phyloP scores from a whole-genome alignment of 2,329 filamentous ascomycete species.

The Pseudohalonectria lignicola region DNA sequence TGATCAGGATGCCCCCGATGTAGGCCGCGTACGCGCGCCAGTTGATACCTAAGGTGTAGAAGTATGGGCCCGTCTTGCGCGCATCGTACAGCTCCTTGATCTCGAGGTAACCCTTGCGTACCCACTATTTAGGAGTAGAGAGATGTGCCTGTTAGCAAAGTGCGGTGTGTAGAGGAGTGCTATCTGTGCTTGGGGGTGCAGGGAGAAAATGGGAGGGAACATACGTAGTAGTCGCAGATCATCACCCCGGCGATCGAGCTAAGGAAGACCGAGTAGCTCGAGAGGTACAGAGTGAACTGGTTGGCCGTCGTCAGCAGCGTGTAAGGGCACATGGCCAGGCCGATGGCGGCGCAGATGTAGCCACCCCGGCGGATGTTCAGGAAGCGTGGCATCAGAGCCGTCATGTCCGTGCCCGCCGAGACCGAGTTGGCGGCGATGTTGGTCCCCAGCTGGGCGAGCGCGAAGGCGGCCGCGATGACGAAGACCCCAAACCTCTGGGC shows the following conservation, averaged over 20 bases:
- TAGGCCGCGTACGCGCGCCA: constrained; percentile 81
- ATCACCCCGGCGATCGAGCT: constrained; percentile 90
- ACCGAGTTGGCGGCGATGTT: constrained; percentile 84
- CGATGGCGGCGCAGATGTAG: constrained; percentile 72
- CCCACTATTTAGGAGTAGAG: constrained; percentile 25
- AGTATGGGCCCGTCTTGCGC: constrained; percentile 58
- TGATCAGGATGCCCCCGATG: constrained; percentile 73
- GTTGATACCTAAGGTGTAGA: constrained; percentile 61
- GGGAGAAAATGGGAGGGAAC: background rate
- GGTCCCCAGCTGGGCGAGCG: constrained; percentile 72
- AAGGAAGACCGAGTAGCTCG: constrained; percentile 88
- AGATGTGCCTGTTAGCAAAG: no score
- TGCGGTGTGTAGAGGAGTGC: background rate
- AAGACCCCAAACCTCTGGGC: constrained; percentile 66
- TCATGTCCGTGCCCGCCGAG: constrained; percentile 74
- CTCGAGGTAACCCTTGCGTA: constrained; percentile 72
- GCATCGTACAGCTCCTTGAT: constrained; percentile 71
- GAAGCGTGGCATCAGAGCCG: constrained; percentile 66
- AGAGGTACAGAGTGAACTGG: constrained; percentile 85
- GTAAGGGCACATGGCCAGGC: constrained; percentile 80
- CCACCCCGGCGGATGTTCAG: constrained; percentile 79
- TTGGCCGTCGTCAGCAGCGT: constrained; percentile 65
- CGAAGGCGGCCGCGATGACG: constrained; percentile 58
- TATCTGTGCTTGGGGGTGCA: background rate
- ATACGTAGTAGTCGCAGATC: constrained; percentile 68